Evolutionary conservation across 345 rosid genomes (phyloP).

Genomic region (Aquilaria yunnanensis): DNA sequence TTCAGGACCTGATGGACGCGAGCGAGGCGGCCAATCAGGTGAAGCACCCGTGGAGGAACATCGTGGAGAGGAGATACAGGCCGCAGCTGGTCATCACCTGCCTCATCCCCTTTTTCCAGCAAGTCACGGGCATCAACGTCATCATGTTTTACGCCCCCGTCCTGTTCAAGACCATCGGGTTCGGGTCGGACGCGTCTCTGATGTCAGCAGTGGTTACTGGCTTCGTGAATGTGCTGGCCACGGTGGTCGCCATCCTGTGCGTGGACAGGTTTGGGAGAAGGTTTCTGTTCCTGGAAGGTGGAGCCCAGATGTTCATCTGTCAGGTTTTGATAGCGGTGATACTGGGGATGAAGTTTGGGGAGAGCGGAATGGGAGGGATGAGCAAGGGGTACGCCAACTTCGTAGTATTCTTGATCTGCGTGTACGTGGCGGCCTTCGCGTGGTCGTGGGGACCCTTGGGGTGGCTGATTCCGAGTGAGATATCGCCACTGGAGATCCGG

Average conservation of each 20-base stretch:
- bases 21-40: slow-evolving; percentile 55
- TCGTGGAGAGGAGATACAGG: slow-evolving; percentile 42
- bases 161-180: slow-evolving; percentile 65
- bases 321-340: slow-evolving; percentile 42
- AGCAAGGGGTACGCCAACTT: slow-evolving; percentile 16
- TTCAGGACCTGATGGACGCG: slow-evolving; percentile 52
- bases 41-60: slow-evolving; percentile 64
- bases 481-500: slow-evolving; percentile 37
- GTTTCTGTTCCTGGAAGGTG: slow-evolving; percentile 67
- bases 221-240: slow-evolving; percentile 53
- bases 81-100: slow-evolving; percentile 54
- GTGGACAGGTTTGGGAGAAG: slow-evolving; percentile 66
- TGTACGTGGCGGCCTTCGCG: slow-evolving; percentile 45
- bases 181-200: slow-evolving; percentile 63
- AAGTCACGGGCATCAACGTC: slow-evolving; percentile 69
- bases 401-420: slow-evolving; percentile 28
- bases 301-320: slow-evolving; percentile 56
- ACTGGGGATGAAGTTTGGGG: slow-evolving; percentile 20
- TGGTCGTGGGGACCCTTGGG: slow-evolving; percentile 70
- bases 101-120: slow-evolving; percentile 69
- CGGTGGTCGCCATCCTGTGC: slow-evolving; percentile 44
- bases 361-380: slow-evolving; percentile 19
- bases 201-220: slow-evolving; percentile 71
- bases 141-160: slow-evolving; percentile 79
- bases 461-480: slow-evolving; percentile 56